Base-by-base conservation (phyloP, 495 filamentous ascomycete species). In the Echria macrotheca region DNA sequence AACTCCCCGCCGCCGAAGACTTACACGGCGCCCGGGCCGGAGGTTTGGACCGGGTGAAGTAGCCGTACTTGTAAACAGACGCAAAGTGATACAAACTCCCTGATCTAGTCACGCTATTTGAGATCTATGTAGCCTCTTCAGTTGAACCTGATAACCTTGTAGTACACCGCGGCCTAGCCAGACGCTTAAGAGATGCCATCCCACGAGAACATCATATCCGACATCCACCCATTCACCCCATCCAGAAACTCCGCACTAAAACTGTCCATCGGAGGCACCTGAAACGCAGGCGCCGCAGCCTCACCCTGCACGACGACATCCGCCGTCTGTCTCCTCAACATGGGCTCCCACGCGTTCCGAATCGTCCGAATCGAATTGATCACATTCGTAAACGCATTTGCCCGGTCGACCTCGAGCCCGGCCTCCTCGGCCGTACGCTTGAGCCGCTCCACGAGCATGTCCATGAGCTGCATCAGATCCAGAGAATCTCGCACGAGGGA, bases 21-120 rank as follows among this genome's bases (percentile, higher is more conserved):
- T 19, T 71, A 71, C 41, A 68, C 61, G 0, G 64, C 69, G 17
- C 69, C 69, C 3, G 68, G 68, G 0, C 64, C 64, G 5, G 52
- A 50, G 11, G 65, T 66, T 12, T 66, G 65, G 65, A 35, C 42
- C n/a, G 47, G 57, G 28, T 58, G 18, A n/a, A n/a, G n/a, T n/a
- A n/a, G n/a, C n/a, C n/a, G n/a, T n/a, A n/a, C n/a, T n/a, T n/a
- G n/a, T n/a, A n/a, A n/a, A n/a, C n/a, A n/a, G n/a, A n/a, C n/a
- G n/a, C n/a, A n/a, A n/a, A n/a, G n/a, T n/a, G n/a, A n/a, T n/a
- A n/a, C n/a, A n/a, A n/a, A n/a, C n/a, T n/a, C n/a, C n/a, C n/a
- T n/a, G n/a, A n/a, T n/a, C n/a, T n/a, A n/a, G n/a, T n/a, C n/a
- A n/a, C n/a, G n/a, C n/a, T n/a, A n/a, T n/a, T n/a, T n/a, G n/a